phyloP scores from a whole-genome alignment of 208 protist species.

The Wallacemonas sp. region DNA sequence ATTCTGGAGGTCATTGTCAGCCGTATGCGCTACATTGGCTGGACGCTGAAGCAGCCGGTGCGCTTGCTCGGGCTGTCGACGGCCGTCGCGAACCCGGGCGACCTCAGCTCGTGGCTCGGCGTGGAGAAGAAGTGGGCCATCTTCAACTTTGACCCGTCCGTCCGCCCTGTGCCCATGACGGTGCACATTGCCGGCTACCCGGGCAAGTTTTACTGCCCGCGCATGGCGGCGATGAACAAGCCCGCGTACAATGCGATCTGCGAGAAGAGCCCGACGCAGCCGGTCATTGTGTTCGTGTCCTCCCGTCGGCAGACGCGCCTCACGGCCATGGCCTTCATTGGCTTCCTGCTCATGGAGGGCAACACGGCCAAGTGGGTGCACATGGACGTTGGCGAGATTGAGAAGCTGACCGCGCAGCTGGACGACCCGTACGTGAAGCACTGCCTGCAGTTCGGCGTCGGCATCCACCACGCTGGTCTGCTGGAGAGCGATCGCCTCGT shows the following conservation, averaged over 20 bases:
- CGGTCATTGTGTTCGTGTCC: slow-evolving; percentile 99
- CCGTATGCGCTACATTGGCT: slow-evolving; percentile 98
- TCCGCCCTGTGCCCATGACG: slow-evolving; percentile 98
- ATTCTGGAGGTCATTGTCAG: slow-evolving; percentile 99
- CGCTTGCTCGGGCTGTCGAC: slow-evolving; percentile 99
- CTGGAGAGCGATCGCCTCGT: slow-evolving; percentile 83
- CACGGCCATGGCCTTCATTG: slow-evolving; percentile 98
- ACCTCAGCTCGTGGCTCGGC: slow-evolving; percentile 98
- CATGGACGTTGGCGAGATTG: slow-evolving; percentile 90
- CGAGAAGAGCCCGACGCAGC: slow-evolving; percentile 93
- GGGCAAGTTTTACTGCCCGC: slow-evolving; percentile 98
- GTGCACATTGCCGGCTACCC: slow-evolving; percentile 97
- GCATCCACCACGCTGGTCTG: slow-evolving; percentile 99
- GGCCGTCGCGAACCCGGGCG: slow-evolving; percentile 98
- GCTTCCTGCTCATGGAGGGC: slow-evolving; percentile 91
- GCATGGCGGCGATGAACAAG: slow-evolving; percentile 99
- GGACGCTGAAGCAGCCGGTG: slow-evolving; percentile 90
- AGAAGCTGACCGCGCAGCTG: slow-evolving; percentile 62
- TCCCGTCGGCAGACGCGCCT: slow-evolving; percentile 98
- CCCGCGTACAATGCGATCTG: slow-evolving; percentile 98
- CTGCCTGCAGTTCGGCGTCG: slow-evolving; percentile 98
- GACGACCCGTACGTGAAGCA: slow-evolving; percentile 93
- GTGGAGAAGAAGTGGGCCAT: slow-evolving; percentile 93
- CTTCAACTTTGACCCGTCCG: slow-evolving; percentile 99
- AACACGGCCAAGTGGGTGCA: slow-evolving; percentile 94